Evolutionary conservation across 1,139 yeast species (phyloP), one percentile per base, ranked within the genome.

Genomic region (Wickerhamomyces sp.): DNA sequence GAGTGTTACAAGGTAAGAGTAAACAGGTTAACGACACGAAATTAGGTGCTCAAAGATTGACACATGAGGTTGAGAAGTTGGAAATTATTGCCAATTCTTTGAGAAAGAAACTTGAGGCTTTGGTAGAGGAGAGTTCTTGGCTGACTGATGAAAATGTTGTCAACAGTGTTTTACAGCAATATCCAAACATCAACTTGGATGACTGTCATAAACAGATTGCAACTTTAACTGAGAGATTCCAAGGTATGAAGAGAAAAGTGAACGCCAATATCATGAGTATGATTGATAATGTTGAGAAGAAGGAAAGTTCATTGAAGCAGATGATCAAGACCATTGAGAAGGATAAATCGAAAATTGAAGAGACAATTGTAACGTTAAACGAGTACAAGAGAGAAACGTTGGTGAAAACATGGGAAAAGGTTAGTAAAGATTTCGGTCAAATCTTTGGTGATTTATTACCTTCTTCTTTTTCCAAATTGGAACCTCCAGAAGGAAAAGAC

Each of bases 231-330:
- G 86, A 75, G 21, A 72, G 78, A 41, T 78, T 78, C 51, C 73
- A 75, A 41, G 76, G 76, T n/a, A 78, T 89, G 84, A 82, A 76
- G 62, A 70, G 89, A 41, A 84, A 80, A 47, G 95, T 91, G 21
- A 89, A 89, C 52, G 73, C 85, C 11, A 84, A 88, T 52, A 91
- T 91, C 43, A 86, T 89, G 89, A 79, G 81, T 50, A 85, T 88
- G 87, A 87, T 93, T 47, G 97, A 89, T 51, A 85, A 82, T 46
- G 95, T 88, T 16, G 96, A 89, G 56, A 85, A 83, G 68, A 87
- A 88, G 54, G 97, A 89, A 56, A 61, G 70, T 3, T 71, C 91
- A 8, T 68, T 93, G 49, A 80, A 77, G 48, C 73, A 75, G 8
- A 88, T 87, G 89, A 82, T 93, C 40, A 73, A 71, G 37, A 88